Evolutionary conservation across 306 rosid species (phyloP).

Genomic region (Citrullus colocynthis): DNA sequence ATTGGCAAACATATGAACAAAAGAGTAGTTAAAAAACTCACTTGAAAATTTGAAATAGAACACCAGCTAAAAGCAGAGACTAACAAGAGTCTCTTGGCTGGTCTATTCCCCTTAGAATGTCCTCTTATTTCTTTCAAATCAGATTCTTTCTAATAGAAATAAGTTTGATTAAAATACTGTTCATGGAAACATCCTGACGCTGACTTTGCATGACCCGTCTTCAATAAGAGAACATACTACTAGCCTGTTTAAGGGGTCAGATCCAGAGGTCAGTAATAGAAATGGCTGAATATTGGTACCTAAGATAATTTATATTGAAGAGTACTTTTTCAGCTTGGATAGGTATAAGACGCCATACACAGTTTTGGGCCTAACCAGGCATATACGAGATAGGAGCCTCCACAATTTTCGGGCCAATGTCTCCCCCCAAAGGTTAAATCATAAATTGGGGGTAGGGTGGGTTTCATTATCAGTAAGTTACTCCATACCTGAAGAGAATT

Average conservation of each 20-base stretch:
- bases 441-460: not conserved
- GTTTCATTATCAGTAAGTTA: not conserved
- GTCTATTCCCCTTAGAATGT: not conserved
- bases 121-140: not conserved
- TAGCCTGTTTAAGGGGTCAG: not conserved
- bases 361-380: too few relatives aligned
- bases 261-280: not conserved
- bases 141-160: not conserved
- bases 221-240: not conserved
- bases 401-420: too few relatives aligned
- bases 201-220: not conserved
- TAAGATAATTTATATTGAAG: not conserved
- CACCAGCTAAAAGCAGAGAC: not conserved
- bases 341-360: too few relatives aligned
- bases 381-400: too few relatives aligned
- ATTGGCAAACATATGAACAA: not conserved
- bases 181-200: not conserved
- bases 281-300: not conserved
- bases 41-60: not conserved
- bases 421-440: too few relatives aligned
- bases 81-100: not conserved
- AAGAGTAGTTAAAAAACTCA: not conserved
- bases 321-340: not conserved
- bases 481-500: constrained; percentile 79
- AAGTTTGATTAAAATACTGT: not conserved